These are phyloP conservation scores for Salix suchowensis DNA, from an alignment of 345 rosid species.

Conservation along the genomic window DNA sequence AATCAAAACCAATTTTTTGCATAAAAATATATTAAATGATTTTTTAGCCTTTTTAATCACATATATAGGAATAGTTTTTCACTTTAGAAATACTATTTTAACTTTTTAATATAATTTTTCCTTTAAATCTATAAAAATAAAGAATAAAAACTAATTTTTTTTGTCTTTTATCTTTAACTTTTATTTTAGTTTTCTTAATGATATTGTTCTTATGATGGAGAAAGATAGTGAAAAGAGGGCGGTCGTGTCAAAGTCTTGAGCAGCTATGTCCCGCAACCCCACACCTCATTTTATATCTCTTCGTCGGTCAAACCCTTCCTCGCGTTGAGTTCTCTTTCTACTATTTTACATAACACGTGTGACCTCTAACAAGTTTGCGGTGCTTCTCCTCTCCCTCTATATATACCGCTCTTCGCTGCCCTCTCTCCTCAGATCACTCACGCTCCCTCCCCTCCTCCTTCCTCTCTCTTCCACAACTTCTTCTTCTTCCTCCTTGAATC, in stretches of 20 bases:
- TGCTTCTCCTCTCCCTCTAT: conserved; percentile 14
- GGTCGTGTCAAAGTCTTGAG: conserved; percentile 15
- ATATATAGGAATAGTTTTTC: too few species aligned
- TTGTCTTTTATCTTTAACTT: too few species aligned
- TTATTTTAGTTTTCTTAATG: too few species aligned
- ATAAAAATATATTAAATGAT: too few species aligned
- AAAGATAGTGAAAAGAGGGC: neutral
- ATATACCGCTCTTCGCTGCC: neutral
- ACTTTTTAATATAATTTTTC: too few species aligned
- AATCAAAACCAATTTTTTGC: too few species aligned
- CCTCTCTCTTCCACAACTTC: conserved; percentile 1
- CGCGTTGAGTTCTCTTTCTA: neutral
- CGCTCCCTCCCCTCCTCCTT: neutral
- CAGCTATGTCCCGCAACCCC: neutral
- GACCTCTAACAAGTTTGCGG: neutral
- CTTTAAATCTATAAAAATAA: too few species aligned
- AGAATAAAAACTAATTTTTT: too few species aligned
- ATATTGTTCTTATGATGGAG: neutral
- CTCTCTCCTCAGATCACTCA: neutral
- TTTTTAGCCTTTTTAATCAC: too few species aligned
- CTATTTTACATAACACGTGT: conserved; percentile 25
- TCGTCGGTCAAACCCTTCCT: too few species aligned
- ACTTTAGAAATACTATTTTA: too few species aligned
- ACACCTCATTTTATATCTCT: neutral
- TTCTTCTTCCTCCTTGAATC: neutral